phyloP scores from a whole-genome alignment of 768 basidiomycete genomes.

The Boletus insuetus region DNA sequence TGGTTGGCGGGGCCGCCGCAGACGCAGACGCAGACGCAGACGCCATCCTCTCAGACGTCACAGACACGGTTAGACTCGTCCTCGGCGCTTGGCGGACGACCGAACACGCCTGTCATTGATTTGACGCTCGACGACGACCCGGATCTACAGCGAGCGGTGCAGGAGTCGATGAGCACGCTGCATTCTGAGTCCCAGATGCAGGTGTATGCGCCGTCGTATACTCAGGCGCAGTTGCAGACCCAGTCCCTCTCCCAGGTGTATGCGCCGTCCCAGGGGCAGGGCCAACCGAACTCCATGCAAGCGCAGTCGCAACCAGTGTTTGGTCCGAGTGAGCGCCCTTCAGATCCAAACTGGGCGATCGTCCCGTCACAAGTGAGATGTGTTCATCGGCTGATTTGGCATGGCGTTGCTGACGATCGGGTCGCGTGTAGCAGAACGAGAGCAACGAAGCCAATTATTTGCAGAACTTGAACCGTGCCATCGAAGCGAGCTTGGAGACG shows the following conservation, averaged over 20 bases:
- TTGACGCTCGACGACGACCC: constrained; percentile 57
- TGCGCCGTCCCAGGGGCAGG: constrained; percentile 2
- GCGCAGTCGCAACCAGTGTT: constrained; percentile 39
- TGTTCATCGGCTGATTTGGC: background rate
- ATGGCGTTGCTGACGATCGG: background rate
- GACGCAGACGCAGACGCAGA: background rate
- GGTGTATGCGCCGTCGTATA: constrained; percentile 11
- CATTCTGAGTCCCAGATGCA: constrained; percentile 16
- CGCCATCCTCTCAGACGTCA: constrained; percentile 6
- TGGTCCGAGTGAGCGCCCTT: constrained; percentile 57
- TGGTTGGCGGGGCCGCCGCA: constrained; percentile 2
- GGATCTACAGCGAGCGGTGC: constrained; percentile 49
- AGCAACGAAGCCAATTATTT: constrained; percentile 50
- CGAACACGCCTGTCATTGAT: constrained; percentile 47
- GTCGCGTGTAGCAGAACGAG: constrained; percentile 28
- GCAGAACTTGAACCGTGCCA: constrained; percentile 63
- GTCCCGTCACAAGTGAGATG: constrained; percentile 61
- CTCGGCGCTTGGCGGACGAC: constrained; percentile 15
- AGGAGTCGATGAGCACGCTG: constrained; percentile 49
- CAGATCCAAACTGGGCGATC: constrained; percentile 67
- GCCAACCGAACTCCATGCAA: background rate
- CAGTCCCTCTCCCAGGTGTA: constrained; percentile 14
- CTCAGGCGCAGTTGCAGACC: constrained; percentile 10
- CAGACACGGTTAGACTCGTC: constrained; percentile 8
- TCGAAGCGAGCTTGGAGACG: constrained; percentile 62